Base-by-base conservation (phyloP, 768 basidiomycete genomes). In the Cyathus striatus region DNA sequence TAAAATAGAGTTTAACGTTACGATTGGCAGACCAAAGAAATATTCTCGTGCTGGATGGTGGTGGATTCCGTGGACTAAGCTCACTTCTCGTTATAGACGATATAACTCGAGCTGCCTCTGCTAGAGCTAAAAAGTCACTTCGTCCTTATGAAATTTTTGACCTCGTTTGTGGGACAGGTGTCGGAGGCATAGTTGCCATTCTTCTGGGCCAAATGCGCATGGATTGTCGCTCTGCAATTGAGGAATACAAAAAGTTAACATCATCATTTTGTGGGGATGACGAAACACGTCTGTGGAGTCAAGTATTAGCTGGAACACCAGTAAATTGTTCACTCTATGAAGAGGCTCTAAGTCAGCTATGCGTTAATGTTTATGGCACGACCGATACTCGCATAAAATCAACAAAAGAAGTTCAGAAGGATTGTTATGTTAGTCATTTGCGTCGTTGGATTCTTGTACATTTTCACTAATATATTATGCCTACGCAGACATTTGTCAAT, bases 61-160 rank as follows among this genome's bases (percentile, higher is more conserved):
- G 55, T 4, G 54, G 56, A 5, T 56, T 60, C 41, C 55, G 59
- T 21, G 59, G 54, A 6, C 46, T 57, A 17, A 53, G 49, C 5
- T 52, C 47, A 24, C 51, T 62, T 21, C 40, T 56, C 5, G 41
- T 60, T 13, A 42, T 62, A 22, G 49, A 60, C 24, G 43, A 43
- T 20, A 47, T 62, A 30, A 56, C 56, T 42, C 49, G 52, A 23
- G 42, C 38, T 3, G 53, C 51, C 3, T 42, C 49, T 9, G 33
- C 44, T 10, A 43, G 52, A 36, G 48, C 50, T n/a, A 49, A 54
- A 23, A 45, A 45, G 18, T 7, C 24, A 13, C 47, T 54, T 27
- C 45, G 43, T n/a, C 61, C 61, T 26, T 58, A 52, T 43, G 50
- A 62, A 23, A 46, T 60, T 23, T 62, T 62, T 44, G 61, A 60